Percentiles rank a stretch among this genome's conserved stretches.
phyloP scores from a whole-genome alignment of 176 grass and related monocot genomes.

The Ensete ventricosum region DNA sequence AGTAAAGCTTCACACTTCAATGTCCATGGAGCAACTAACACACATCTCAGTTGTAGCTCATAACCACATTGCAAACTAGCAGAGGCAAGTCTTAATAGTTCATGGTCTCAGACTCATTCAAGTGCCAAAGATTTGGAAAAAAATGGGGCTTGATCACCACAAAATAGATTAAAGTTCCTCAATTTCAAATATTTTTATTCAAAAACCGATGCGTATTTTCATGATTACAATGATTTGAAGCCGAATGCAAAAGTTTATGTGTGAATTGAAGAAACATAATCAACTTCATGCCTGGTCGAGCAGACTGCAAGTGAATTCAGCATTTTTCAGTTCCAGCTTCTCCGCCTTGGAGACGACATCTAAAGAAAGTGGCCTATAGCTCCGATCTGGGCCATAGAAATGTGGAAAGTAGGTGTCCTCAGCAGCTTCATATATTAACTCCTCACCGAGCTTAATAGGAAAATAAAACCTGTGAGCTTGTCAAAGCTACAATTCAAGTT shows the following conservation, averaged over 20 bases:
- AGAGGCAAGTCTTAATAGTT: no score
- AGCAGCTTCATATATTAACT: slow-evolving; percentile 56
- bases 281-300: slow-evolving; percentile 26
- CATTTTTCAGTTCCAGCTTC: slow-evolving; percentile 32
- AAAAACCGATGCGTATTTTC: neutral
- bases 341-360: slow-evolving; percentile 35
- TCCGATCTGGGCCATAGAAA: slow-evolving; percentile 65
- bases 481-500: neutral
- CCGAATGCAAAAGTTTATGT: neutral
- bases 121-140: no score
- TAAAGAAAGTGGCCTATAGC: slow-evolving; percentile 42
- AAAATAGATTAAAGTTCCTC: no score
- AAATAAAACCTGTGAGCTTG: slow-evolving; percentile 2
- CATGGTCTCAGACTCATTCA: no score
- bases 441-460: slow-evolving; percentile 47
- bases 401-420: slow-evolving; percentile 69
- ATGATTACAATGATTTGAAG: neutral
- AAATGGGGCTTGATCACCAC: no score
- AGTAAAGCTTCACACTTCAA: no score
- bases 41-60: no score
- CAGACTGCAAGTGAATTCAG: slow-evolving; percentile 47
- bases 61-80: no score
- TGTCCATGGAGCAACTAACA: no score
- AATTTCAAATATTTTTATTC: no score
- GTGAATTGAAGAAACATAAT: neutral